A percentile compares a stretch with the other conserved stretches of the same genome.
These are phyloP conservation scores for Populus davidiana DNA, from an alignment of 345 rosid species.

Conservation along the genomic window DNA sequence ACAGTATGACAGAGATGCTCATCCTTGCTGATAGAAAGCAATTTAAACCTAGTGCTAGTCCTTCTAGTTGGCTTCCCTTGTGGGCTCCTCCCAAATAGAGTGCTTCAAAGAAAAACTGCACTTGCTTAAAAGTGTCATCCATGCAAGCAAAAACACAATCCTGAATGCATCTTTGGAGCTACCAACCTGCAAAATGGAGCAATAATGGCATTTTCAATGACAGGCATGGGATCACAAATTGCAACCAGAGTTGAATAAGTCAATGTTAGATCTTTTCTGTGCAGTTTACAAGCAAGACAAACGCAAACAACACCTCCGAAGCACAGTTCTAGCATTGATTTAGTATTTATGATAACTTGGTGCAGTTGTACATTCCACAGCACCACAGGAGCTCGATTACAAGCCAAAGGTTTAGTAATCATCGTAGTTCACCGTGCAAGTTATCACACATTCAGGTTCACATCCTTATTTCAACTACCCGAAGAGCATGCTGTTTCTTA, in stretches of 20 bases:
- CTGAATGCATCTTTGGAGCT: neutral
- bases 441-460: neutral
- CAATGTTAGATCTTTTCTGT: neutral
- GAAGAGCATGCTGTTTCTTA: neutral
- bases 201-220: neutral
- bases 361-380: neutral
- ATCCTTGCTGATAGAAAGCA: neutral
- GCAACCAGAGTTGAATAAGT: neutral
- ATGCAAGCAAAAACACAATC: neutral
- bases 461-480: neutral
- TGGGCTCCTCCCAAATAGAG: neutral
- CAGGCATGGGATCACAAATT: neutral
- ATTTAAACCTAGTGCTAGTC: neutral
- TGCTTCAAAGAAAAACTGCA: neutral
- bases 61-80: neutral
- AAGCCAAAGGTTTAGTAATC: neutral
- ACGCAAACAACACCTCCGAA: neutral
- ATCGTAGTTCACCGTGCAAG: neutral
- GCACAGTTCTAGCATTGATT: neutral
- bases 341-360: neutral
- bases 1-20: neutral
- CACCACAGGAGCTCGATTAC: neutral
- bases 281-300: neutral
- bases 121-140: neutral
- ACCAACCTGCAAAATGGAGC: constrained; percentile 17